Evolutionary conservation across 2,329 filamentous ascomycete genomes (phyloP).

Genomic region (Aureobasidium mangrovei): DNA sequence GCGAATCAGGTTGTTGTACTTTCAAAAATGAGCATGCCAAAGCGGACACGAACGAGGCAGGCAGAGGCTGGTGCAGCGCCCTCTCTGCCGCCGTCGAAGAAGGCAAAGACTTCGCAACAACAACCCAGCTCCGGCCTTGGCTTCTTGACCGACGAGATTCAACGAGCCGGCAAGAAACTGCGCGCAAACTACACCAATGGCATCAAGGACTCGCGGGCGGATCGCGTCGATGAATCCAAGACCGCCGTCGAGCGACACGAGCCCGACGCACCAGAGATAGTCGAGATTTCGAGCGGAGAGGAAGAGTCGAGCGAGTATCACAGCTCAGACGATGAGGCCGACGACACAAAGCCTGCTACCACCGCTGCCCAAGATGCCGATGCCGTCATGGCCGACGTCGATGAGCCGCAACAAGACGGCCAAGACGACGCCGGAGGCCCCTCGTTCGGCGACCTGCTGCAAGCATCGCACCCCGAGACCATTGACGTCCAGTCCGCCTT

Average conservation of each 20-base stretch:
- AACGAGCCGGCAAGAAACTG: constrained; percentile 29
- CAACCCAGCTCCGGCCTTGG: constrained; percentile 24
- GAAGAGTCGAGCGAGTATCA: constrained; percentile 29
- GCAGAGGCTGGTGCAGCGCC: constrained; percentile 22
- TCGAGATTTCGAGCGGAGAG: constrained; percentile 41
- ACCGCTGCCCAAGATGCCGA: constrained; percentile 17
- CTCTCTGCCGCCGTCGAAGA: constrained; percentile 24
- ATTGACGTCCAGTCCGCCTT: constrained; percentile 64
- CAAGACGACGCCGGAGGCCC: constrained; percentile 43
- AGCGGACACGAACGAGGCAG: constrained; percentile 25
- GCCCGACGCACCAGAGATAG: constrained; percentile 35
- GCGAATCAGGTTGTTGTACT: background rate
- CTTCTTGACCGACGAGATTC: constrained; percentile 29
- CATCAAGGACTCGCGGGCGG: constrained; percentile 41
- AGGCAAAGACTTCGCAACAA: constrained; percentile 26
- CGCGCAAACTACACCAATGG: constrained; percentile 45
- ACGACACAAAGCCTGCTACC: constrained; percentile 16
- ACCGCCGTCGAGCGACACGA: constrained; percentile 45
- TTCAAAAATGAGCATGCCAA: constrained; percentile 26
- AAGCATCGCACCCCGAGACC: constrained; percentile 57
- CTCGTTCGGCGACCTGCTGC: constrained; percentile 80
- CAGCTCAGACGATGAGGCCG: constrained; percentile 25
- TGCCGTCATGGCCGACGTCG: constrained; percentile 16
- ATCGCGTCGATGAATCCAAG: constrained; percentile 49
- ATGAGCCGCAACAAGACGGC: constrained; percentile 23